Evolutionary conservation across 805 yeast genomes (phyloP).

Genomic region (Cyberlindnera bimundalis): DNA sequence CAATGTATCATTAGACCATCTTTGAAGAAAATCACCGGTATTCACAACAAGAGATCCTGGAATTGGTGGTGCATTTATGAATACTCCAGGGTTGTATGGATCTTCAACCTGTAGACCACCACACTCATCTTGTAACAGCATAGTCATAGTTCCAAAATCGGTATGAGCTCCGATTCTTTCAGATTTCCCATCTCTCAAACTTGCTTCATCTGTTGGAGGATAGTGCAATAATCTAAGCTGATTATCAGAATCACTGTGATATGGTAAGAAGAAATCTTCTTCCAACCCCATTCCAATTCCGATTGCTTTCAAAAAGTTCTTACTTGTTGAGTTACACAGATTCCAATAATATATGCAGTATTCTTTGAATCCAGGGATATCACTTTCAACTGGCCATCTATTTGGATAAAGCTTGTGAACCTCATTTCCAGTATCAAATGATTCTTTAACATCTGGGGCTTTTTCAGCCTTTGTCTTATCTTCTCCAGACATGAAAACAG

Average conservation of each 20-base stretch:
- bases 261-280: slow-evolving; percentile 22
- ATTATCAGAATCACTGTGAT: slow-evolving; percentile 24
- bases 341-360: slow-evolving; percentile 21
- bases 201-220: slow-evolving; percentile 22
- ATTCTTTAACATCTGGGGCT: slow-evolving; percentile 29
- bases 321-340: slow-evolving; percentile 13
- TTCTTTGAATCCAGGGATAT: slow-evolving; percentile 26
- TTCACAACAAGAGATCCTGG: slow-evolving; percentile 24
- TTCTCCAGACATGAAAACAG: slow-evolving; percentile 20
- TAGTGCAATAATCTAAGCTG: slow-evolving; percentile 25
- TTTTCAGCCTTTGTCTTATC: slow-evolving; percentile 14
- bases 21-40: slow-evolving; percentile 26
- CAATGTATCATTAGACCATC: slow-evolving; percentile 27
- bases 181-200: slow-evolving; percentile 19
- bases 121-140: slow-evolving; percentile 26
- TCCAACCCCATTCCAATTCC: slow-evolving; percentile 24
- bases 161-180: slow-evolving; percentile 30
- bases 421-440: slow-evolving; percentile 28
- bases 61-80: slow-evolving; percentile 22
- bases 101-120: slow-evolving; percentile 28
- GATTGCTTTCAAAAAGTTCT: slow-evolving; percentile 22
- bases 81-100: slow-evolving; percentile 18
- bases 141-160: slow-evolving; percentile 27
- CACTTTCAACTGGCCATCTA: slow-evolving; percentile 27
- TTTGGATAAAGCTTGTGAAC: slow-evolving; percentile 17